These are phyloP conservation scores for Paraphaeosphaeria minitans DNA, from an alignment of 2,329 filamentous ascomycete species.

Conservation along the genomic window DNA sequence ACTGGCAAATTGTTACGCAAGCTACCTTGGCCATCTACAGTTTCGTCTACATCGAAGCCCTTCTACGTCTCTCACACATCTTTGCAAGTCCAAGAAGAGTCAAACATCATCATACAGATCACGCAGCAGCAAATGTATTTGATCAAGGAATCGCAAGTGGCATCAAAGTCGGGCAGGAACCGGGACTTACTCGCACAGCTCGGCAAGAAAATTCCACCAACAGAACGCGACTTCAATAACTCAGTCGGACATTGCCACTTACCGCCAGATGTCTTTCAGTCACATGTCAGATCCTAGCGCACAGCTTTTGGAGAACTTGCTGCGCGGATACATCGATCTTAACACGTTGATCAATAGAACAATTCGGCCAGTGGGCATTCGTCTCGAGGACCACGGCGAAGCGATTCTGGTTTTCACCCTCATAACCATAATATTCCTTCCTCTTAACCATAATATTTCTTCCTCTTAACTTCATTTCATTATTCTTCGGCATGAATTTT, in stretches of 20 bases:
- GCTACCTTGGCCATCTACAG: conserved; percentile 50
- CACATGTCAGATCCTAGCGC: conserved; percentile 44
- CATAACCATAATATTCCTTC: conserved; percentile 52
- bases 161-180: conserved; percentile 14
- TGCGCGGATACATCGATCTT: conserved; percentile 48
- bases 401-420: conserved; percentile 53
- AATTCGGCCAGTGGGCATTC: conserved; percentile 53
- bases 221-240: conserved; percentile 23
- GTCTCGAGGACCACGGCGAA: conserved; percentile 53
- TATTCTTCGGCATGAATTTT: conserved; percentile 53
- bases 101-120: conserved; percentile 53
- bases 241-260: conserved; percentile 37
- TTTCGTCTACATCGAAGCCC: conserved; percentile 50
- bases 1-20: conserved; percentile 50
- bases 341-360: conserved; percentile 51
- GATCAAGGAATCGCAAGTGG: conserved; percentile 36
- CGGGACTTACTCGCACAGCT: conserved; percentile 15
- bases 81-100: conserved; percentile 53
- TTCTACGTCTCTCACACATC: conserved; percentile 52
- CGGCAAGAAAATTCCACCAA: conserved; percentile 18
- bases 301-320: conserved; percentile 49
- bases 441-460: conserved; percentile 51
- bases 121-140: conserved; percentile 50
- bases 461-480: conserved; percentile 51
- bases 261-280: conserved; percentile 46